Evolutionary conservation across 2,329 filamentous ascomycete species (phyloP), one percentile per base, ranked within the genome.

Genomic region (Exophiala sp.): DNA sequence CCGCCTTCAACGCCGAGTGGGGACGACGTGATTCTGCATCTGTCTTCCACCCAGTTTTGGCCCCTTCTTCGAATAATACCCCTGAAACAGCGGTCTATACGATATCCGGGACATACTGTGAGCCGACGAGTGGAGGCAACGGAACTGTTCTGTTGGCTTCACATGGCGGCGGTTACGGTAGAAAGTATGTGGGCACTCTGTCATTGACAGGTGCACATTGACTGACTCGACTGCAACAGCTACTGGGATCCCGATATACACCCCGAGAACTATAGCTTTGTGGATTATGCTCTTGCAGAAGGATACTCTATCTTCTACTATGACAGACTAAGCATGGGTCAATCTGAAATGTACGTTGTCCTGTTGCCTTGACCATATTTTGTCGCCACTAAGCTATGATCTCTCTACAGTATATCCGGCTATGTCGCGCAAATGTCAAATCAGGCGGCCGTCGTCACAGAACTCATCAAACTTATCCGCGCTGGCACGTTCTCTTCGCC

Each of bases 261-360:
- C 18, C 40, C 21, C 6, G 49, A 45, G 40, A 44, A 52, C 21
- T 52, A 52, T 35, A 52, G 49, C 16, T 52, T 52, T 24, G 49
- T 52, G 14, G 49, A 52, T 14, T 52, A 34, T 39, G 49, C 49
- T 16, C 10, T 52, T 12, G n/a, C 21, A 5, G 21, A 45, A 29
- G 49, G 49, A 4, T 52, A 45, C 41, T 52, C 49, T 8, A 45
- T 52, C 18, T 46, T 52, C 32, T 52, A 46, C 40, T 52, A 52
- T 20, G 49, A 52, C 34, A 33, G 49, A 38, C 11, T 52, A 9
- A 21, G 39, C 20, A n/a, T 34, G 14, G 49, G 39, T 20, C 6
- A 36, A 16, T 29, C 24, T 8, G 24, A 29, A 29, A 29, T 29
- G 24, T 29, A 8, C 7, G 24, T 29, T 8, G 24, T 5, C 4